These are phyloP conservation scores for Phalaenopsis equestris DNA, from an alignment of 106 monocot genomes.

Conservation along the genomic window DNA sequence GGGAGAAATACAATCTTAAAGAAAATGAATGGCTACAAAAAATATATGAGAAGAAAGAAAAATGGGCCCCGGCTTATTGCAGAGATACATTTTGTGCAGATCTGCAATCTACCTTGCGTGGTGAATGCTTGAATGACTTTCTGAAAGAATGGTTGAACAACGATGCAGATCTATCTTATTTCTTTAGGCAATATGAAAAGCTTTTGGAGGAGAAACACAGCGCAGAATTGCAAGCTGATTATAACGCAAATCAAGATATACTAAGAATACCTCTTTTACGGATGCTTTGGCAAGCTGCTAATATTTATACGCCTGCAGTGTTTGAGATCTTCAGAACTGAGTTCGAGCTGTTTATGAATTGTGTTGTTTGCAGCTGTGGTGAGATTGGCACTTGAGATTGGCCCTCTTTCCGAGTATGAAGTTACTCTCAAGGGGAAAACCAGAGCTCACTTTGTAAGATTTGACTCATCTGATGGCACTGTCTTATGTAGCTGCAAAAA, in stretches of 20 bases:
- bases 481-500: constrained; percentile 55
- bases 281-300: constrained; percentile 53
- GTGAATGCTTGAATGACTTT: constrained; percentile 32
- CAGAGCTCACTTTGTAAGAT: constrained; percentile 50
- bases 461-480: constrained; percentile 50
- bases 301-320: constrained; percentile 45
- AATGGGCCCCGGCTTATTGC: constrained; percentile 42
- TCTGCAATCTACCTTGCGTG: constrained; percentile 27
- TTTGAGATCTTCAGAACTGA: constrained; percentile 59
- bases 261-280: constrained; percentile 34
- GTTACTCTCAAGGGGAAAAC: constrained; percentile 36
- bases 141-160: constrained; percentile 32
- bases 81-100: constrained; percentile 52
- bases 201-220: constrained; percentile 25
- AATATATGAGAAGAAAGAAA: constrained; percentile 48
- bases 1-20: constrained; percentile 46
- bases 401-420: constrained; percentile 39
- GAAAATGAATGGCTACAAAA: constrained; percentile 52
- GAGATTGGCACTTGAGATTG: constrained; percentile 59
- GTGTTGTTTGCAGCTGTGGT: constrained; percentile 39
- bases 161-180: constrained; percentile 28
- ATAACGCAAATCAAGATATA: constrained; percentile 33
- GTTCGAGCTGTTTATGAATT: constrained; percentile 48
- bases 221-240: constrained; percentile 58
- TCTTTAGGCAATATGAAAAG: constrained; percentile 44